Conservation (phyloP, 1,284 basidiomycete genomes). For the Trametes hirsuta region DNA sequence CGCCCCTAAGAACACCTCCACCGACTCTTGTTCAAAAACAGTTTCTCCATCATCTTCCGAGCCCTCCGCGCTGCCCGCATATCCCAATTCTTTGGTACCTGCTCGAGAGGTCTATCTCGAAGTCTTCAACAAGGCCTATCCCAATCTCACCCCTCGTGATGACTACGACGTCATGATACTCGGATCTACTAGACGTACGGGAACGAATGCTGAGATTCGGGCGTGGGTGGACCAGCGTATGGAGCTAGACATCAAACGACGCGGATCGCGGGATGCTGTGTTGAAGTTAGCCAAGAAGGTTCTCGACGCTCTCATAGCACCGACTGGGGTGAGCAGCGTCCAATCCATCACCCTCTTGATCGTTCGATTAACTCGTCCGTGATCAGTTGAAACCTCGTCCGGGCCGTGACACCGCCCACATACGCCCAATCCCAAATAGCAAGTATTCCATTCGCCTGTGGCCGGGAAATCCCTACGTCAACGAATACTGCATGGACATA, state of each 20-base stretch:
- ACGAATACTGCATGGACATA: slow-evolving; percentile 10
- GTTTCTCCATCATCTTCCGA: neutral
- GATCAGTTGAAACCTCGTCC: neutral
- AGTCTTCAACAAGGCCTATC: neutral
- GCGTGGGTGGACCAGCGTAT: neutral
- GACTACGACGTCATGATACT: neutral
- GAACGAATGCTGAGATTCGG: neutral
- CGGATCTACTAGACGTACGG: neutral
- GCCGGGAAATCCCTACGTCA: neutral
- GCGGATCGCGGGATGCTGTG: neutral
- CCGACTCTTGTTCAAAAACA: no score
- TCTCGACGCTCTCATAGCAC: neutral
- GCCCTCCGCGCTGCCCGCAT: neutral
- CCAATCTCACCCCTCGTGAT: slow-evolving; percentile 1
- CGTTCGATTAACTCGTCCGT: neutral
- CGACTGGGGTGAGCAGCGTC: neutral
- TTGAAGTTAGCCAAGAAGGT: neutral
- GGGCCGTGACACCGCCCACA: neutral
- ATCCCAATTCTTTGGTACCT: neutral
- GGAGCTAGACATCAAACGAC: neutral
- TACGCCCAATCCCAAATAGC: slow-evolving; percentile 2
- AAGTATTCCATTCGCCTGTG: slow-evolving; percentile 1
- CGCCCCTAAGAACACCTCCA: no score
- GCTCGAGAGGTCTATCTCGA: neutral
- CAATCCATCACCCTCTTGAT: neutral